Base-by-base conservation (phyloP, 2,329 filamentous ascomycete genomes). In the Coleophoma crateriformis region DNA sequence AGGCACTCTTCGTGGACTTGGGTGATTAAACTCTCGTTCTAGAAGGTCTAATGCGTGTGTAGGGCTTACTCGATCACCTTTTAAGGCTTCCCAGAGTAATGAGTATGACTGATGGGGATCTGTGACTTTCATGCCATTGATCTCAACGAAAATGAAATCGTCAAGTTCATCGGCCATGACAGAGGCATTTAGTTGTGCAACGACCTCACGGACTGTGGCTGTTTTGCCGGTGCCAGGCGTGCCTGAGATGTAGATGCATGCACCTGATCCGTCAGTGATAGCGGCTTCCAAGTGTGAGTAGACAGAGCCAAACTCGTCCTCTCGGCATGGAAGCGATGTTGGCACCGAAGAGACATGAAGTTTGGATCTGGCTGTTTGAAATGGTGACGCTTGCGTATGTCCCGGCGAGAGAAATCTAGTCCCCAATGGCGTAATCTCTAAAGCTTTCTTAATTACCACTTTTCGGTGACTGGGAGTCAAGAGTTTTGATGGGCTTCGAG, bases 121-220 rank as follows among this genome's bases (percentile, higher is more conserved):
- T 0, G 94, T 95, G 59, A 99, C 91, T 72, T 99, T 99, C 94
- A 99, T 97, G 58, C 94, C 95, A 68, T 99, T 99, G 71, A 99
- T 97, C 68, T 99, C 94, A 54, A 99, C 91, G 59, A 99, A 99
- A 51, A 96, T 95, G 68, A 99, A 99, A 65, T 97, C 92, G 62
- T 99, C 94, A 39, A 99, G 78, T 68, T 97, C 92, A 62, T 99
- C 94, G 7, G 86, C 84, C 44, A 82, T 78, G 1, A 97, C 94
- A 1, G 90, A 84, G n/a, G 86, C 82, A 59, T 97, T 92, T 8
- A 99, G 78, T 53, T 90, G 87, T 5, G 87, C 83, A 14, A 99
- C 87, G 1, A 97, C 94, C 68, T 99, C 94, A 44, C 94, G 87
- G 10, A 99, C 94, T 0, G 95, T 99, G 12, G 94, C 94, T 1